Conservation (phyloP, 176 grass and related monocot genomes). For the Melocanna baccifera region DNA sequence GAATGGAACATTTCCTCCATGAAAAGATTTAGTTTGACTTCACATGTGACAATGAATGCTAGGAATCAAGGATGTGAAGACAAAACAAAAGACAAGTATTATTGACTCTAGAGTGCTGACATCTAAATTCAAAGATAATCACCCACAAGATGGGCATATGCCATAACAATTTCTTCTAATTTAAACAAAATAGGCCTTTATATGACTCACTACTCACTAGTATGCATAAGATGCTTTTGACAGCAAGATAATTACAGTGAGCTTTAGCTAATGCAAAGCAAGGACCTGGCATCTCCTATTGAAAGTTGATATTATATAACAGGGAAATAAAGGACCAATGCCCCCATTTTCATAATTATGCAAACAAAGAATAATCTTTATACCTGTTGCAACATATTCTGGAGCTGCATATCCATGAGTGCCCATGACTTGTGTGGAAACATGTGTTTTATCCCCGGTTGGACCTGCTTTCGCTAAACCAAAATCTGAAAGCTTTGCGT, state of each 20-base stretch:
- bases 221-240: constrained; percentile 18
- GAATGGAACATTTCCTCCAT: constrained; percentile 1
- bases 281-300: background rate
- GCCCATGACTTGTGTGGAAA: constrained; percentile 98
- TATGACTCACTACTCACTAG: background rate
- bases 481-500: constrained; percentile 94
- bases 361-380: background rate
- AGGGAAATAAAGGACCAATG: background rate
- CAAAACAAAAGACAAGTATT: background rate
- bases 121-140: background rate
- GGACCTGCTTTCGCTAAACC: constrained; percentile 97
- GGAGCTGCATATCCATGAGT: constrained; percentile 98
- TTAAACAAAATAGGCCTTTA: background rate
- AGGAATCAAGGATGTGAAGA: background rate
- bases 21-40: constrained; percentile 4
- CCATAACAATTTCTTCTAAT: background rate
- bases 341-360: background rate
- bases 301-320: background rate
- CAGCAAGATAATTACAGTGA: background rate
- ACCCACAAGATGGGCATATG: background rate
- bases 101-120: background rate
- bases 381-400: constrained; percentile 97
- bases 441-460: constrained; percentile 94
- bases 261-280: background rate
- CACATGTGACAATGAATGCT: background rate